These are phyloP conservation scores for Debaryomycetaceae sp. DNA, from an alignment of 1,139 yeast species.

Conservation along the genomic window DNA sequence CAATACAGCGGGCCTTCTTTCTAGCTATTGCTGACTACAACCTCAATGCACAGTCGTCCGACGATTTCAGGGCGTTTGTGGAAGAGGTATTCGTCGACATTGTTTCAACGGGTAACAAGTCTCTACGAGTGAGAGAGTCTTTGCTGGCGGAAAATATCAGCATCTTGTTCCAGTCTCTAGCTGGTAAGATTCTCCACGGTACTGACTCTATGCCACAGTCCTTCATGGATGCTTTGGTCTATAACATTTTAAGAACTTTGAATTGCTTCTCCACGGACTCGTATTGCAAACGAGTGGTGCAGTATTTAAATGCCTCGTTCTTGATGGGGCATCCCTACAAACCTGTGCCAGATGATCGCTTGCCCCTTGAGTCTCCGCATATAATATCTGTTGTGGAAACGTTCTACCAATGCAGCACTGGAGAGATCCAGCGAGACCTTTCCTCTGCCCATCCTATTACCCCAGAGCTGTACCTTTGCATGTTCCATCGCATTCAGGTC, in stretches of 20 bases:
- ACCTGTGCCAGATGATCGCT: background rate
- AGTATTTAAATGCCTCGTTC: background rate
- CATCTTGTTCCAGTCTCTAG: background rate
- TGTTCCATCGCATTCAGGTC: background rate
- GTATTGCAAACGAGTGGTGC: background rate
- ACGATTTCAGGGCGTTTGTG: background rate
- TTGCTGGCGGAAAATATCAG: background rate
- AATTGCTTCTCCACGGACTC: background rate
- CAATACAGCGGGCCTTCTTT: slow-evolving; percentile 4
- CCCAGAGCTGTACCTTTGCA: background rate
- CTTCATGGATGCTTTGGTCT: background rate
- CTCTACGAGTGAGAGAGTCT: background rate
- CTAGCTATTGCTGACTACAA: slow-evolving; percentile 6
- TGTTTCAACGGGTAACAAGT: background rate
- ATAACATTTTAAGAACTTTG: background rate
- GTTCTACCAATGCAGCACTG: background rate
- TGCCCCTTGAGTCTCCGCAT: background rate
- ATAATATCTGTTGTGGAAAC: background rate
- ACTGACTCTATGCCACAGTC: background rate
- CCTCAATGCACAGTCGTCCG: background rate
- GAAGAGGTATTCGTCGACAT: background rate
- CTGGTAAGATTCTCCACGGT: background rate
- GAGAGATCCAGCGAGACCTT: background rate
- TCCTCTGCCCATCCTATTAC: background rate
- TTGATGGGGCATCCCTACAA: background rate